These are phyloP conservation scores for Solanum etuberosum DNA, from an alignment of 257 asterid genomes.

Conservation along the genomic window DNA sequence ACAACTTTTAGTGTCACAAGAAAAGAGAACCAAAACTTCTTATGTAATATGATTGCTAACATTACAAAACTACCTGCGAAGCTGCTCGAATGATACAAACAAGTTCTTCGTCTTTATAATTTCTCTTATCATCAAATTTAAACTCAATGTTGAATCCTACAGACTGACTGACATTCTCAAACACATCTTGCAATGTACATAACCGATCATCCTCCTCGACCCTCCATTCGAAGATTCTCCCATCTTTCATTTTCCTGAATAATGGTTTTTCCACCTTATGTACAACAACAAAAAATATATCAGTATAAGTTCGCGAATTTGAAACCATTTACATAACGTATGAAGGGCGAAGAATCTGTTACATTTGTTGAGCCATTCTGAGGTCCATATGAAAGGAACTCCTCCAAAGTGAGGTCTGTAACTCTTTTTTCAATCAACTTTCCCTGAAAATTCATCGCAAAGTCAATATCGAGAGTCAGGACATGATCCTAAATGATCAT, in stretches of 20 bases:
- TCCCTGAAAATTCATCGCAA: constrained; percentile 4
- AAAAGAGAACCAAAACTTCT: neutral
- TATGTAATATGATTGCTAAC: neutral
- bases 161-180: constrained; percentile 4
- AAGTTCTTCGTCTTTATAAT: constrained; percentile 5
- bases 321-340: neutral
- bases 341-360: neutral
- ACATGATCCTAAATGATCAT: neutral
- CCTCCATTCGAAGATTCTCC: constrained; percentile 13
- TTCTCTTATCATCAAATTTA: constrained; percentile 6
- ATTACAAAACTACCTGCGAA: no score
- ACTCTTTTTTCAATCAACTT: constrained; percentile 11
- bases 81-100: neutral
- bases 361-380: constrained; percentile 10
- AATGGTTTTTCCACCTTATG: constrained; percentile 18
- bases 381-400: constrained; percentile 22
- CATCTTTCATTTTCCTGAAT: constrained; percentile 14
- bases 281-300: neutral
- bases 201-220: constrained; percentile 15
- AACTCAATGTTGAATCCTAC: constrained; percentile 21
- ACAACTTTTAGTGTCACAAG: neutral
- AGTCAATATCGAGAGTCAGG: neutral
- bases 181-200: constrained; percentile 13
- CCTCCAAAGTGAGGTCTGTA: constrained; percentile 13
- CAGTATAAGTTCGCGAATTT: neutral